Evolutionary conservation across 352 stramenopile genomes (phyloP), one percentile per base, ranked within the genome.

Genomic region (Phytophthora meadii): DNA sequence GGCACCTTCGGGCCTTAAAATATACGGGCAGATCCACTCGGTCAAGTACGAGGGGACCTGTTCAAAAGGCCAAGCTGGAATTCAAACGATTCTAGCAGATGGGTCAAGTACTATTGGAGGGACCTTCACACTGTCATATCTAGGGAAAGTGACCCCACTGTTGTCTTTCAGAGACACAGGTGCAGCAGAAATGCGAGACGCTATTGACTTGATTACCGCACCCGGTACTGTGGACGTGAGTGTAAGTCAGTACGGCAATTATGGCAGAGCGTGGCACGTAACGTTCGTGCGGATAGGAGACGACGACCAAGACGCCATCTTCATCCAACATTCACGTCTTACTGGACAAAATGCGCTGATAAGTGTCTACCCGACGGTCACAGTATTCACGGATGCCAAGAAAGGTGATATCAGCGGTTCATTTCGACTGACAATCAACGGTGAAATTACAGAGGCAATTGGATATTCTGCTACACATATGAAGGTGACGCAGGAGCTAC

Each of bases 41-140:
- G 44, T 93, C 22, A 87, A 85, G 61, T 93, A 92, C 42, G 74
- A 91, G 76, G 87, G 84, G 0, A 12, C 63, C 5, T 94, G 87
- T 53, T 77, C 69, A 1, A 57, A 67, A 27, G 87, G 82, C 1
- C 74, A 74, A 17, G 54, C 52, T 24, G 81, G 79, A 1, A 82
- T 79, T 1, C 87, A 94, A 53, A 92, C 87, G 8, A 90, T 94
- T 61, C 59, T 93, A 6, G 87, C 77, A 0, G 84, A 93, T 25
- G 87, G 77, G 2, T 54, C 65, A 1, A 98, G 92, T 25, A 84
- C 81, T 1, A 84, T 99, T 10, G 86, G 85, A 12, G 96, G 96
- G 0, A 91, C 79, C 22, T 99, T 99, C 54, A 91, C 80, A 4
- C 68, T 99, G 0, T 89, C 79, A 5, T 98, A 98, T 65, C 72